Base-by-base conservation (phyloP, 148 eudicot species). In the Vaccinium corymbosum region DNA sequence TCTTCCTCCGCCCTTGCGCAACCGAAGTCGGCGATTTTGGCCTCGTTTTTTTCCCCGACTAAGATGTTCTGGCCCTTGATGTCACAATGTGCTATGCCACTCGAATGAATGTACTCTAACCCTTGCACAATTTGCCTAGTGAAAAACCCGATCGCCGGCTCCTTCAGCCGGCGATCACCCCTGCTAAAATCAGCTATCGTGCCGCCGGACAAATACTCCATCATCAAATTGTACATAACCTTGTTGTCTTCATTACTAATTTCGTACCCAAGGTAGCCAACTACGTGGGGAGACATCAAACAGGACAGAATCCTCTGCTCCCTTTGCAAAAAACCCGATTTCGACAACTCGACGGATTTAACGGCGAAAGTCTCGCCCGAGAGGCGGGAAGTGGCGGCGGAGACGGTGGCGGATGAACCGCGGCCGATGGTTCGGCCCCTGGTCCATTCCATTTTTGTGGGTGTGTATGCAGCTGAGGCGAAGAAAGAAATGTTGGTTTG, bases 1-100 rank as follows among this genome's bases (percentile, higher is more conserved):
- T 17, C 13, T 7, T 42, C 52, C 20, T 27, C 61, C 29, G 55
- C 4, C 32, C 82, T 85, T 9, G 94, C 89, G 56, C 95, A 91
- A 0, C 94, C 95, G n/a, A 93, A 85, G 70, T 93, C 95, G 9
- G 89, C 92, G 35, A 93, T 90, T 56, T 93, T 93, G 48, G 83
- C 75, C 8, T 87, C 90, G 51, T 7, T 13, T 68, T 83, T 78
- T 29, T 80, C 80, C 11, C 88, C 86, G 4, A 89, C 46, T 27
- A 91, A 64, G 11, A 89, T 64, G 78, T 91, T 91, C 70, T 84
- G 84, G 8, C 89, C 89, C 79, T 91, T 91, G 51, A 91, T 83
- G 78, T 91, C 93, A 20, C 93, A 87, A 87, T 91, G 93, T 56
- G 73, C 90, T 0, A 89, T 7, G 4, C 87, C 87, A 27, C 75